Percentiles rank a stretch among this genome's conserved stretches.
Conservation (phyloP, 495 filamentous ascomycete species). For the Aspergillus cavernicola region DNA sequence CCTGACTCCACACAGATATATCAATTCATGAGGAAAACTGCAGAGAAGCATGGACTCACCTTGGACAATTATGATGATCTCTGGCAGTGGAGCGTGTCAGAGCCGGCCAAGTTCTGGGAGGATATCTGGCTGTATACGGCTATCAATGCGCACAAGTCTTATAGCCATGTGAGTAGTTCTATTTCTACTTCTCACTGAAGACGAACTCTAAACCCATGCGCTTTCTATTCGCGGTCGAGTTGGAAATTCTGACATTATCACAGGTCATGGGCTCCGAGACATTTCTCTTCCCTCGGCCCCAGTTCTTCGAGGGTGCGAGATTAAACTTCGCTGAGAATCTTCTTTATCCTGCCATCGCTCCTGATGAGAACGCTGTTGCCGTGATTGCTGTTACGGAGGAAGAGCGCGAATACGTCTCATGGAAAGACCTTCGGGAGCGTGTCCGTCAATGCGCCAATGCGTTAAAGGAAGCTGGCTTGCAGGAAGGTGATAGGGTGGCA, state of each 20-base stretch:
- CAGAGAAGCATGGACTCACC: slow-evolving; percentile 58
- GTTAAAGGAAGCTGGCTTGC: slow-evolving; percentile 58
- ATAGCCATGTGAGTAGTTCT: slow-evolving; percentile 50
- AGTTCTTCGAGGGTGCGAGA: slow-evolving; percentile 73
- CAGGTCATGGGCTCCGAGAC: slow-evolving; percentile 66
- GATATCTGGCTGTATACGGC: slow-evolving; percentile 80
- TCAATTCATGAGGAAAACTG: slow-evolving; percentile 65
- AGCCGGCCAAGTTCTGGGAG: slow-evolving; percentile 76
- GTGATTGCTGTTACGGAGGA: slow-evolving; percentile 74
- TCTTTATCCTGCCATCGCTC: slow-evolving; percentile 63
- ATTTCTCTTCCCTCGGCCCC: slow-evolving; percentile 78
- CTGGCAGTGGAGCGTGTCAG: slow-evolving; percentile 78
- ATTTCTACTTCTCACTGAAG: not conserved
- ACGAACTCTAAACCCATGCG: not conserved
- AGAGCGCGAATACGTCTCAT: slow-evolving; percentile 64
- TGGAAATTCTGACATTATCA: slow-evolving; percentile 8
- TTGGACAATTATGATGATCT: slow-evolving; percentile 66
- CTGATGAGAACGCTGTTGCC: slow-evolving; percentile 55
- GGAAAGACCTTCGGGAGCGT: slow-evolving; percentile 73
- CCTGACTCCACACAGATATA: slow-evolving; percentile 66
- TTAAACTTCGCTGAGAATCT: slow-evolving; percentile 94
- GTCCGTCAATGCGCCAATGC: slow-evolving; percentile 70
- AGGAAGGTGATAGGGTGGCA: slow-evolving; percentile 69
- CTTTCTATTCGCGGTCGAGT: not conserved
- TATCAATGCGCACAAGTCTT: slow-evolving; percentile 63